Evolutionary conservation across 345 rosid species (phyloP).

Genomic region (Theobroma cacao): DNA sequence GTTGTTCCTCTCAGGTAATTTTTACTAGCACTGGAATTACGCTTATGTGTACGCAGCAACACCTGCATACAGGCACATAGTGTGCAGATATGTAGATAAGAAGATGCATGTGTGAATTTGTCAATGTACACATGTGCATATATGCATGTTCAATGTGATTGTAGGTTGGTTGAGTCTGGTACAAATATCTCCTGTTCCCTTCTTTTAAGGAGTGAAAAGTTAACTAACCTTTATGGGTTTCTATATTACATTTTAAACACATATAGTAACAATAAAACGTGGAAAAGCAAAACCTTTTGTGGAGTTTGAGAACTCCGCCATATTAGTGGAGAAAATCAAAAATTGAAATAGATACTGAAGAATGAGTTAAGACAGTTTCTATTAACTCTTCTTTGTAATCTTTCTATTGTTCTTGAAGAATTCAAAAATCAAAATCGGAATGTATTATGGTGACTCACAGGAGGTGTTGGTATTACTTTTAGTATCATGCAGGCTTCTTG

Average conservation of each 20-base stretch:
- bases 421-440: not conserved
- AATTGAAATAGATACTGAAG: not conserved
- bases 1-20: slow-evolving; percentile 51
- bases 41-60: not conserved
- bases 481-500: not conserved
- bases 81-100: not conserved
- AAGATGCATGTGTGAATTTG: not conserved
- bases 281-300: not conserved
- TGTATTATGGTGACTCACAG: not conserved
- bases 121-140: not conserved
- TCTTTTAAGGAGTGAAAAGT: not conserved
- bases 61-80: not conserved
- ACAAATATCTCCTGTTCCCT: not conserved
- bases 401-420: not conserved
- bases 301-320: not conserved
- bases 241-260: not conserved
- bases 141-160: not conserved
- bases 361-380: not conserved
- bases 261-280: not conserved
- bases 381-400: not conserved
- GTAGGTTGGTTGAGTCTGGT: not conserved
- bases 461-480: not conserved
- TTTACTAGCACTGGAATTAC: not conserved
- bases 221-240: not conserved
- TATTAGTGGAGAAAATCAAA: not conserved